Base-by-base conservation (phyloP, 2,329 filamentous ascomycete genomes). In the Fusarium sp. region DNA sequence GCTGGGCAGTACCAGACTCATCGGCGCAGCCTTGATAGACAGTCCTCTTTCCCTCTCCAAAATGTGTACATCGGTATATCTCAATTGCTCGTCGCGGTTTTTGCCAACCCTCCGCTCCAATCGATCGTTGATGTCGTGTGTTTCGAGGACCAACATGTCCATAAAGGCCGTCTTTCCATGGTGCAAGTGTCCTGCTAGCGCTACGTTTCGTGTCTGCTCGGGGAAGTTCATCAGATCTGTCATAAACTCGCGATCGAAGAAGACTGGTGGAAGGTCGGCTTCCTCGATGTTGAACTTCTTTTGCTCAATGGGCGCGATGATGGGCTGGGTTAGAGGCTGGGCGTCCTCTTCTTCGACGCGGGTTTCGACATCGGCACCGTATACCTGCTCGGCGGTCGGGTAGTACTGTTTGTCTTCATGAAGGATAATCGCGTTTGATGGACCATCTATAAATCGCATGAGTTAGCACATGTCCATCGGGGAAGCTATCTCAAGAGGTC, bases 341-440 rank as follows among this genome's bases (percentile, higher is more conserved):
- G 95, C 92, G 84, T 99, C 96, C 82, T 98, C 96, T 80, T 99
- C 96, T 77, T 98, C 93, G 38, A 99, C 95, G 80, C 97, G 83
- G 2, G 95, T 96, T 82, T 99, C 96, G 74, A 99, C 96, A 81
- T 96, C 95, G 74, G 90, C 87, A 53, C 96, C 96, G 78, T 98
- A 99, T 42, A 97, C 91, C 80, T 99, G 96, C 77, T 95, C 91
- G 58, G 96, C 96, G n/a, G 95, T 97, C 31, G 96, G 96, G 78
- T 99, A 99, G 81, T 99, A 99, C 79, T 98, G 96, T 81, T 99
- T 99, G 83, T 99, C 96, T 85, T 99, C 96, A 82, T 99, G 96
- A 45, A 99, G 88, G 60, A 99, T 88, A n/a, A 99, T 94, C 52
- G 96, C 95, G 80, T 98, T 99, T 7, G 95, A 98, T 5, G 95